Percentiles rank a stretch among this genome's conserved stretches.
Evolutionary conservation across 352 stramenopile genomes (phyloP).

Genomic region (Pythium dissimile): DNA sequence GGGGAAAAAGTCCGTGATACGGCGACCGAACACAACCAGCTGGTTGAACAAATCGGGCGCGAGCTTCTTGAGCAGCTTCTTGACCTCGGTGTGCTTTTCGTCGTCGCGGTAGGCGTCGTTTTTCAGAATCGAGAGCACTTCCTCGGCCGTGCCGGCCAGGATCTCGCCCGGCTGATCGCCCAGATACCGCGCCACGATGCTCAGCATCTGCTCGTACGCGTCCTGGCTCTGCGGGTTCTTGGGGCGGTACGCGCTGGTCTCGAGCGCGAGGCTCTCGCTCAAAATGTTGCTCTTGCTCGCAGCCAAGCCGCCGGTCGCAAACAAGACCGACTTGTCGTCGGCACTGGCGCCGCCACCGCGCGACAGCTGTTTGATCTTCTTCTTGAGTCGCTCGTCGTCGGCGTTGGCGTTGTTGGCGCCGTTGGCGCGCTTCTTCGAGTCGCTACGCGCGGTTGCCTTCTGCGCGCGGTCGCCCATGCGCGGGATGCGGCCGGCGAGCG

Average conservation of each 20-base stretch:
- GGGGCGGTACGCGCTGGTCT: slow-evolving; percentile 83
- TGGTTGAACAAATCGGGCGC: slow-evolving; percentile 68
- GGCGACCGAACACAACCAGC: slow-evolving; percentile 81
- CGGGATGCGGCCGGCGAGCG: slow-evolving; percentile 74
- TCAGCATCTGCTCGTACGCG: slow-evolving; percentile 90
- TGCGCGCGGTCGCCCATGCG: slow-evolving; percentile 84
- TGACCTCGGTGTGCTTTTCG: slow-evolving; percentile 76
- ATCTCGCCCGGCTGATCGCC: slow-evolving; percentile 91
- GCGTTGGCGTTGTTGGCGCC: slow-evolving; percentile 37
- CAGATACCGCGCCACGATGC: slow-evolving; percentile 65
- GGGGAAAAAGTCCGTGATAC: slow-evolving; percentile 87
- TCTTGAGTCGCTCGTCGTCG: slow-evolving; percentile 59
- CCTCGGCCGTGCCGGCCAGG: slow-evolving; percentile 87
- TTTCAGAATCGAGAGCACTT: slow-evolving; percentile 92
- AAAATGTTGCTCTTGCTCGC: slow-evolving; percentile 55
- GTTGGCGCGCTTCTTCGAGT: slow-evolving; percentile 29
- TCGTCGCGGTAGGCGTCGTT: slow-evolving; percentile 86
- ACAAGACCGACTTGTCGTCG: slow-evolving; percentile 37
- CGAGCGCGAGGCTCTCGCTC: slow-evolving; percentile 66
- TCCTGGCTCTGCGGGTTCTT: slow-evolving; percentile 83
- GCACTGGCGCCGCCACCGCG: slow-evolving; percentile 20
- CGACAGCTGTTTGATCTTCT: slow-evolving; percentile 57
- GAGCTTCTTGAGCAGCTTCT: slow-evolving; percentile 86
- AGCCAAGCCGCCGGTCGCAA: slow-evolving; percentile 47
- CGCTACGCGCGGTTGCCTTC: slow-evolving; percentile 42